Evolutionary conservation across 805 yeast genomes (phyloP), one percentile per base, ranked within the genome.

Genomic region (Candida yuanshanica): DNA sequence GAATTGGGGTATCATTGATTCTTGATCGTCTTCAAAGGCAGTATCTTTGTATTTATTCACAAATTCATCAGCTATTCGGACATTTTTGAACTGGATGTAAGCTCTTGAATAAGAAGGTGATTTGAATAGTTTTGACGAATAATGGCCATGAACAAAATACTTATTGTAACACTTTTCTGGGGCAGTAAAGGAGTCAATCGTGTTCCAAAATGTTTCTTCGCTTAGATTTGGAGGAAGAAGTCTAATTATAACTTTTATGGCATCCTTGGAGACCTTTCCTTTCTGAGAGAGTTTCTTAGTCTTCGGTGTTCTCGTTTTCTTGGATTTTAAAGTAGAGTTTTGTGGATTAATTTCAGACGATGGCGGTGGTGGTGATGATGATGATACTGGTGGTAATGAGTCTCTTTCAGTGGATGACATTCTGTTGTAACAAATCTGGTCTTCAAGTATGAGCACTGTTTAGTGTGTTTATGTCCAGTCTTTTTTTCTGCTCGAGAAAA

Each of bases 131-230:
- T 58, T 59, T 1, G 38, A 33, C 0, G 74, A 58, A 39, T 64
- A 64, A 14, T 55, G 49, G 2, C 80, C 80, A 39, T 54, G 43
- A 2, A 68, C 65, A 52, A 68, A 74, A 49, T 72, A 70, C 23
- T 45, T 47, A 2, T 53, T 51, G 2, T 36, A 37, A 7, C 42
- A 48, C 7, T 32, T 35, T 2, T 49, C 39, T 3, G 46, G 38
- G 29, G 46, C 36, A 25, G 50, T 40, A 10, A 36, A 46, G 1
- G 48, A 42, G 18, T 49, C 38, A 7, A 59, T 40, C 12, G 47
- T 50, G 6, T 41, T 33, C 46, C 53, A 55, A 34, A 71, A 69
- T 7, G 52, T 56, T 1, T 46, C 51, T 18, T 60, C 55, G 2
- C 45, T 35, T 14, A 70, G 48, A 16, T 50, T 45, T 3, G 79